These are phyloP conservation scores for Eucalyptus decipiens DNA, from an alignment of 345 rosid species.

Conservation along the genomic window DNA sequence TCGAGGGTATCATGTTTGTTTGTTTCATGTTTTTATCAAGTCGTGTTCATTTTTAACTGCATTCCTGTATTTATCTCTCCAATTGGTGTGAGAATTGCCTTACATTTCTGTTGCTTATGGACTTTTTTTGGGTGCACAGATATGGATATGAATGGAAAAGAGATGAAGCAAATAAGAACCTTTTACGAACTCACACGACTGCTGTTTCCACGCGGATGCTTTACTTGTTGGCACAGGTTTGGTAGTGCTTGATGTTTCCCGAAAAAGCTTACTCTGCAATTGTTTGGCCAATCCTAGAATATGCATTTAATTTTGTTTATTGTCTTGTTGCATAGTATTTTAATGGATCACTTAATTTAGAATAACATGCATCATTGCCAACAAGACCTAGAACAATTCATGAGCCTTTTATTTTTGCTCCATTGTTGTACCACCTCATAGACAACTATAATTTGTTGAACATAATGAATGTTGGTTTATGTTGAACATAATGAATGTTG, in stretches of 20 bases:
- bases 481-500: not conserved
- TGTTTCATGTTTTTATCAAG: not conserved
- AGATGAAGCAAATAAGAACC: conserved; percentile 94
- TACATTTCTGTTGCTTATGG: not conserved
- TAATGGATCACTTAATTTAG: not conserved
- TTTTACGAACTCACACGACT: conserved; percentile 90
- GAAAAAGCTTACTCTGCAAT: not conserved
- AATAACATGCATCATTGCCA: not conserved
- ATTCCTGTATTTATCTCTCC: not conserved
- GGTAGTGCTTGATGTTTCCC: not conserved
- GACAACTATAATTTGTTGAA: not conserved
- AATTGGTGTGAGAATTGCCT: not conserved
- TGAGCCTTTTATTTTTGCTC: not conserved
- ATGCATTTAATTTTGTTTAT: not conserved
- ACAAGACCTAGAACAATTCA: not conserved
- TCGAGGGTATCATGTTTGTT: conserved; percentile 44
- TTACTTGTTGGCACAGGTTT: conserved; percentile 76
- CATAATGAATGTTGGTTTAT: not conserved
- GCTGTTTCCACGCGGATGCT: conserved; percentile 94
- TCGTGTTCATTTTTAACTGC: not conserved
- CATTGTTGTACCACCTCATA: not conserved
- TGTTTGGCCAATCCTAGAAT: not conserved
- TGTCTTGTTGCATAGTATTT: not conserved
- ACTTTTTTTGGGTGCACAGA: conserved; percentile 11
- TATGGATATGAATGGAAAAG: conserved; percentile 91